phyloP scores from a whole-genome alignment of 73 alveolate species.

The Paraurostyla sp. region DNA sequence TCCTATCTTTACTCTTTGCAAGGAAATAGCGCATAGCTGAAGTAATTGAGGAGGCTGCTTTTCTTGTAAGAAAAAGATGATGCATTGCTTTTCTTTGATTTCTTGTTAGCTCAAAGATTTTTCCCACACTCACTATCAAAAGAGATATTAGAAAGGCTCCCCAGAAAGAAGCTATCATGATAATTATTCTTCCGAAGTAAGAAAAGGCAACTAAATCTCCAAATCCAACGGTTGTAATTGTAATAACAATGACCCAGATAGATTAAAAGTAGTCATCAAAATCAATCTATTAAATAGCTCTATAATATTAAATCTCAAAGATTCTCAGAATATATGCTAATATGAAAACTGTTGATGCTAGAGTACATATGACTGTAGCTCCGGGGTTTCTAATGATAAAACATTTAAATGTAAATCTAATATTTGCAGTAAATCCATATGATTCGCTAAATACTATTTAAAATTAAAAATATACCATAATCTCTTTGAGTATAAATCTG shows the following conservation, averaged over 20 bases:
- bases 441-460: constrained; percentile 44
- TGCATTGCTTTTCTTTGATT: constrained; percentile 58
- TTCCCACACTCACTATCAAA: constrained; percentile 69
- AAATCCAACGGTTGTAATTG: constrained; percentile 87
- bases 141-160: constrained; percentile 86
- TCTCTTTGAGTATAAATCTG: constrained; percentile 76
- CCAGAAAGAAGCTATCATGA: constrained; percentile 79
- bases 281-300: constrained; percentile 23
- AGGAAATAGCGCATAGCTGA: constrained; percentile 62
- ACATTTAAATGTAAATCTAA: constrained; percentile 74
- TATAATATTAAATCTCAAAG: constrained; percentile 65
- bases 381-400: constrained; percentile 66
- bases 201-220: constrained; percentile 84
- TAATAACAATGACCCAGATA: constrained; percentile 70
- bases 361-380: constrained; percentile 51
- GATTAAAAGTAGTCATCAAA: constrained; percentile 63
- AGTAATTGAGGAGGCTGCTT: constrained; percentile 68
- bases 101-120: constrained; percentile 36
- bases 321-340: constrained; percentile 56
- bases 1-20: constrained; percentile 33
- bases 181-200: constrained; percentile 74
- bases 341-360: constrained; percentile 20
- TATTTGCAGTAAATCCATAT: constrained; percentile 70
- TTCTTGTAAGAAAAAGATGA: constrained; percentile 48
- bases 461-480: constrained; percentile 22